Evolutionary conservation across 2,329 filamentous ascomycete species (phyloP).

Genomic region (Teratosphaeria pseudoeucalypti): DNA sequence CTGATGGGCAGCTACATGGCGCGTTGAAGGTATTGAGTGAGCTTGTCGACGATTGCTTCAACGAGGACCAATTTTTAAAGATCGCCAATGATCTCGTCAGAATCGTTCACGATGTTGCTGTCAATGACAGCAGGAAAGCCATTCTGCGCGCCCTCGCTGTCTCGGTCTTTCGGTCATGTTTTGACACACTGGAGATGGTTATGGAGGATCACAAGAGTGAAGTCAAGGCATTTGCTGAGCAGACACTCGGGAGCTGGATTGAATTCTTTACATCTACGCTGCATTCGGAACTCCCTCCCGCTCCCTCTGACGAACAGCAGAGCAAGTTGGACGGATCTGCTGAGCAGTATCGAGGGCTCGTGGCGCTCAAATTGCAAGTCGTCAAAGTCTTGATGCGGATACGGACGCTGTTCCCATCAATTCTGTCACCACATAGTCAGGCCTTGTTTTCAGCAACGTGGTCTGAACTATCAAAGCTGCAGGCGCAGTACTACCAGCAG

Average conservation of each 20-base stretch:
- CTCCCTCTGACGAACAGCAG: slow-evolving; percentile 51
- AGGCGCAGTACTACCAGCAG: slow-evolving; percentile 64
- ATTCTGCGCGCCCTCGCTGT: slow-evolving; percentile 71
- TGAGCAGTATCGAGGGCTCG: slow-evolving; percentile 65
- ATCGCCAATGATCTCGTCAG: slow-evolving; percentile 79
- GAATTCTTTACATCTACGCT: slow-evolving; percentile 77
- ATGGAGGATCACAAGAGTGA: slow-evolving; percentile 82
- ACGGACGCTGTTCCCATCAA: slow-evolving; percentile 67
- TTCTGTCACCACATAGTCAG: slow-evolving; percentile 73
- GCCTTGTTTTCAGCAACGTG: slow-evolving; percentile 78
- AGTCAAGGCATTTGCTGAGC: slow-evolving; percentile 81
- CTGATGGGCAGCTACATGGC: slow-evolving; percentile 74
- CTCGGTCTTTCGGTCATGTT: slow-evolving; percentile 80
- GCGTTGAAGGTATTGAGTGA: slow-evolving; percentile 80
- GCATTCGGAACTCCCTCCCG: slow-evolving; percentile 59
- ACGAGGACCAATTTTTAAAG: slow-evolving; percentile 87
- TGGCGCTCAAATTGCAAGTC: slow-evolving; percentile 86
- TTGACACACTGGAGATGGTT: slow-evolving; percentile 93
- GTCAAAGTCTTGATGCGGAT: slow-evolving; percentile 85
- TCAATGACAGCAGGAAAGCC: slow-evolving; percentile 63
- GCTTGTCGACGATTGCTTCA: slow-evolving; percentile 85
- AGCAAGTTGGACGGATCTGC: slow-evolving; percentile 45
- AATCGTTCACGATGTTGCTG: slow-evolving; percentile 70
- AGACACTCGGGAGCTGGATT: slow-evolving; percentile 69
- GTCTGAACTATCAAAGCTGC: slow-evolving; percentile 70